phyloP scores from a whole-genome alignment of 148 eudicot species.

The Rheum nobile region DNA sequence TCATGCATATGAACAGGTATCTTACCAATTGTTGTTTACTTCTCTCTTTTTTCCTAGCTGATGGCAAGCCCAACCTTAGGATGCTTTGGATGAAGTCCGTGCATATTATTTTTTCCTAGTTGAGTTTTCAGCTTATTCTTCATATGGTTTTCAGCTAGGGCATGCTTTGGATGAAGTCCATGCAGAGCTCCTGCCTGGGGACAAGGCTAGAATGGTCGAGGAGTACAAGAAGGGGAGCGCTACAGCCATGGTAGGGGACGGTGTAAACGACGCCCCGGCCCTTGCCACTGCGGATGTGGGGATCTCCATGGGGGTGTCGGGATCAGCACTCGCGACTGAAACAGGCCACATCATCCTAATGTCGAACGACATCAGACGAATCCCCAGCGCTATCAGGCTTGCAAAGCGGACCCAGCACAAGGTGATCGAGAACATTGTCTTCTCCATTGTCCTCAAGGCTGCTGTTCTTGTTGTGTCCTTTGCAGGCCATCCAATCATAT shows the following conservation, averaged over 20 bases:
- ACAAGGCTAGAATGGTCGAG: slow-evolving; percentile 54
- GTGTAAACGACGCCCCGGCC: slow-evolving; percentile 88
- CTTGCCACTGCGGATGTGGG: slow-evolving; percentile 84
- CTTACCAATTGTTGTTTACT: neutral
- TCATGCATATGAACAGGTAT: slow-evolving; percentile 62
- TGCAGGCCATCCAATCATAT: slow-evolving; percentile 68
- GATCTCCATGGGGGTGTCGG: slow-evolving; percentile 91
- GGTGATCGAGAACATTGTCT: slow-evolving; percentile 54
- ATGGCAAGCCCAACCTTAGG: too few species aligned
- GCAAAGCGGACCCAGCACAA: slow-evolving; percentile 46
- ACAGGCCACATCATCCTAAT: slow-evolving; percentile 75
- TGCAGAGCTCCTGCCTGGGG: slow-evolving; percentile 71
- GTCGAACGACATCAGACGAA: slow-evolving; percentile 71
- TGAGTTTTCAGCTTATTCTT: neutral
- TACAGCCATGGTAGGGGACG: slow-evolving; percentile 93
- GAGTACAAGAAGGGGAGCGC: slow-evolving; percentile 39
- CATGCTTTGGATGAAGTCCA: slow-evolving; percentile 49
- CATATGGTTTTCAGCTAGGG: slow-evolving; percentile 39
- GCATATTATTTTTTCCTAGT: too few species aligned
- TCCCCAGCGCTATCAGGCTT: slow-evolving; percentile 44
- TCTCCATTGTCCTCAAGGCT: slow-evolving; percentile 48
- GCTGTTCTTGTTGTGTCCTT: slow-evolving; percentile 56
- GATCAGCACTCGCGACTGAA: slow-evolving; percentile 85
- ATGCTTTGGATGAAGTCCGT: too few species aligned
- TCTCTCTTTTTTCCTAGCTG: too few species aligned